phyloP scores from a whole-genome alignment of 441 rosid genomes.

The Iberis amara region DNA sequence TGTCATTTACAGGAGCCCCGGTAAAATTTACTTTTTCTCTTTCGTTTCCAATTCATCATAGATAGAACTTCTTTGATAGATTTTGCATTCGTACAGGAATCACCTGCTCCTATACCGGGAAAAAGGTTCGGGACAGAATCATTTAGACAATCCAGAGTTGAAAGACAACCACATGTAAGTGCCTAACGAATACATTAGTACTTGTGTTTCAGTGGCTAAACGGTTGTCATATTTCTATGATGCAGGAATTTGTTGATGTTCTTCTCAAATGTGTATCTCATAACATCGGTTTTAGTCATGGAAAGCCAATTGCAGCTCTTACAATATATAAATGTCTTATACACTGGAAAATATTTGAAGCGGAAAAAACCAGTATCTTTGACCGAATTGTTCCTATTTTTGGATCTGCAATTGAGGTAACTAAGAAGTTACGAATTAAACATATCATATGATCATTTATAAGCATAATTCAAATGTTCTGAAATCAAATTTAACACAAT shows the following conservation, averaged over 20 bases:
- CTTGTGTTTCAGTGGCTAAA: conserved; percentile 19
- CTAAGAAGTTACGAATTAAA: conserved; percentile 38
- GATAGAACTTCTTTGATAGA: conserved; percentile 26
- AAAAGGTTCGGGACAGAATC: conserved; percentile 46
- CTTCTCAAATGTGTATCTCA: conserved; percentile 57
- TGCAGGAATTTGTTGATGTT: conserved; percentile 66
- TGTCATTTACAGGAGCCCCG: conserved; percentile 37
- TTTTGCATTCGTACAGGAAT: conserved; percentile 41
- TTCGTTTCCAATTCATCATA: conserved; percentile 23
- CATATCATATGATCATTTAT: neutral
- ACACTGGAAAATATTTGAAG: conserved; percentile 84
- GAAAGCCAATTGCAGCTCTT: conserved; percentile 79
- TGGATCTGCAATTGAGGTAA: conserved; percentile 90
- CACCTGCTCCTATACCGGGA: conserved; percentile 35
- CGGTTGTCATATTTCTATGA: conserved; percentile 26
- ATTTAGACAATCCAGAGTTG: conserved; percentile 50
- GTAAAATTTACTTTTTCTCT: conserved; percentile 34
- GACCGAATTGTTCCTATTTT: conserved; percentile 79
- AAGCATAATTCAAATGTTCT: neutral
- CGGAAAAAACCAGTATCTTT: conserved; percentile 87
- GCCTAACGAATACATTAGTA: conserved; percentile 18
- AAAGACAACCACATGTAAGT: conserved; percentile 58
- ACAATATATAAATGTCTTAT: conserved; percentile 86
- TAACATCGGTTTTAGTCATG: conserved; percentile 73
- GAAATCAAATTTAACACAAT: conserved; percentile 21